Conservation (phyloP, 2,329 filamentous ascomycete species). For the Microascus cirrosus region DNA sequence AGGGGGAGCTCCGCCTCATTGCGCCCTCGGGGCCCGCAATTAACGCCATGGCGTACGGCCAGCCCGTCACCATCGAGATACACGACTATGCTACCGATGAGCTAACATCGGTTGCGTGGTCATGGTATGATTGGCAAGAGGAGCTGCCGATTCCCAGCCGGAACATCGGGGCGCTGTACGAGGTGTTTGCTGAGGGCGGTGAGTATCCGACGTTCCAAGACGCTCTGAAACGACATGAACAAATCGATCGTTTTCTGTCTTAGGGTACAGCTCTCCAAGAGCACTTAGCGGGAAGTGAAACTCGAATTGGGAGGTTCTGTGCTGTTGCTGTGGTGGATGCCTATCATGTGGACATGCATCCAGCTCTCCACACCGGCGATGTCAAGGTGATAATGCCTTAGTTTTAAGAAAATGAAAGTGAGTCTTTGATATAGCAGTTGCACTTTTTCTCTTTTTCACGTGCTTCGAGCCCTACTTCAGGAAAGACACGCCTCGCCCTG, state of each 20-base stretch:
- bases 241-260: background rate
- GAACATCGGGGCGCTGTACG: background rate
- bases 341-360: no score
- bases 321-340: no score
- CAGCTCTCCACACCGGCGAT: no score
- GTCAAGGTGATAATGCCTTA: no score
- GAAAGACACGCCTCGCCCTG: no score
- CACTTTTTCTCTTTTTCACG: no score
- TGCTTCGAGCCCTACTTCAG: no score
- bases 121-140: slow-evolving; percentile 34
- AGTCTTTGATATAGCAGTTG: no score
- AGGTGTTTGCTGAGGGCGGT: background rate
- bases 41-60: slow-evolving; percentile 19
- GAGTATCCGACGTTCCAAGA: background rate
- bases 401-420: no score
- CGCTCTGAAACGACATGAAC: background rate
- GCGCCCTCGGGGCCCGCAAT: background rate
- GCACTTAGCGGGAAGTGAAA: no score
- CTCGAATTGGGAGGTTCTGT: no score
- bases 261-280: no score
- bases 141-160: slow-evolving; percentile 22
- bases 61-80: slow-evolving; percentile 33
- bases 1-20: slow-evolving; percentile 17
- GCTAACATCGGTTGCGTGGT: slow-evolving; percentile 28
- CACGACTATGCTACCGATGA: slow-evolving; percentile 34